These are phyloP conservation scores for Syzygium oleosum DNA, from an alignment of 345 rosid genomes.

Conservation along the genomic window DNA sequence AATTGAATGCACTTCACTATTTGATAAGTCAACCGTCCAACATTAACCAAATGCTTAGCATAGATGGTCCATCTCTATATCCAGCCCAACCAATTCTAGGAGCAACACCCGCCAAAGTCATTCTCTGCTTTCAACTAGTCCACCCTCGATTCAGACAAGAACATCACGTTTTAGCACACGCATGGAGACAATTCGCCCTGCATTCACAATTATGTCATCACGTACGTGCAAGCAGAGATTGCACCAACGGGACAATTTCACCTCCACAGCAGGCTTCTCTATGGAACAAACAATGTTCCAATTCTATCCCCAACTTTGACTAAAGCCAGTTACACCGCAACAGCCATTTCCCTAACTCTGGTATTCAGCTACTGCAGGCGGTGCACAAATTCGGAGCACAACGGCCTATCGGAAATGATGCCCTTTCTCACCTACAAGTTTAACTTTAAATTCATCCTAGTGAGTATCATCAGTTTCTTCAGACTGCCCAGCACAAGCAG, in stretches of 20 bases:
- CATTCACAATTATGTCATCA: background rate
- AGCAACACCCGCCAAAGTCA: background rate
- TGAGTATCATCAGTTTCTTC: background rate
- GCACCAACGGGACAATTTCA: background rate
- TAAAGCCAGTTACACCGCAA: background rate
- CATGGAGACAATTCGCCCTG: background rate
- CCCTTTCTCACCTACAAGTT: background rate
- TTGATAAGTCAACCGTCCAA: background rate
- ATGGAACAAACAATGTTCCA: background rate
- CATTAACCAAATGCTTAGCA: background rate
- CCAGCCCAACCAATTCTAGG: background rate
- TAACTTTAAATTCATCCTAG: background rate
- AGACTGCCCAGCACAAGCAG: background rate
- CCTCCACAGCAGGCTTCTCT: background rate
- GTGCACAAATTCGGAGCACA: background rate
- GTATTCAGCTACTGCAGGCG: background rate
- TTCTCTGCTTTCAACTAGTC: background rate
- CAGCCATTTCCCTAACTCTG: background rate
- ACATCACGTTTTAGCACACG: background rate
- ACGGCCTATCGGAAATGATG: background rate
- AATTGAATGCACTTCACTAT: no score
- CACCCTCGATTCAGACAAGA: no score
- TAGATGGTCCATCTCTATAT: background rate
- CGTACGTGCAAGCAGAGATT: background rate
- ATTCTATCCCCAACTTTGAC: background rate